Percentiles rank a stretch among this genome's conserved stretches.
These are phyloP conservation scores for Microthyrium microscopicum DNA, from an alignment of 2,329 filamentous ascomycete species.

Conservation along the genomic window DNA sequence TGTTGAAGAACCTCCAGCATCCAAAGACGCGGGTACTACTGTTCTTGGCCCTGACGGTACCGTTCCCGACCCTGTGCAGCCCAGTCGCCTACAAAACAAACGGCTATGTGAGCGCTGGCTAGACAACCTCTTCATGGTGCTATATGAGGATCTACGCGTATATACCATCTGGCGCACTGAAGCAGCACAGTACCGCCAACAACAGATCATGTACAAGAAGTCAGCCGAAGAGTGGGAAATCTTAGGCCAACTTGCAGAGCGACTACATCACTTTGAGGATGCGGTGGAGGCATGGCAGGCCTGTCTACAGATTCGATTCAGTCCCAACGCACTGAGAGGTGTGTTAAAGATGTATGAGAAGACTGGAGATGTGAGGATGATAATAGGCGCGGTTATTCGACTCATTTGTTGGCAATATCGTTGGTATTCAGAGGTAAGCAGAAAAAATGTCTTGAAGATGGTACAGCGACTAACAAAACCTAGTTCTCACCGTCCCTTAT, in stretches of 20 bases:
- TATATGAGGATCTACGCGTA: constrained; percentile 93
- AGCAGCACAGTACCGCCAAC: constrained; percentile 85
- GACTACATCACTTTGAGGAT: constrained; percentile 82
- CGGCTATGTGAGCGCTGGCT: constrained; percentile 94
- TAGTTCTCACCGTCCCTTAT: constrained; percentile 84
- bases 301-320: constrained; percentile 77
- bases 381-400: constrained; percentile 70
- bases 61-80: constrained; percentile 49
- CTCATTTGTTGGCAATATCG: constrained; percentile 96
- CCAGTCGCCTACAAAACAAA: constrained; percentile 92
- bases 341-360: constrained; percentile 67
- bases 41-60: constrained; percentile 49
- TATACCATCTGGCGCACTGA: constrained; percentile 99
- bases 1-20: constrained; percentile 37
- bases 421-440: constrained; percentile 82
- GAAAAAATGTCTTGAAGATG: background rate
- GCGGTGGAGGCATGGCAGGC: constrained; percentile 84
- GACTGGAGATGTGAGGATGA: constrained; percentile 62
- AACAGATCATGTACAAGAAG: constrained; percentile 92
- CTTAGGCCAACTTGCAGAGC: constrained; percentile 77
- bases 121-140: constrained; percentile 96
- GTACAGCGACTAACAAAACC: constrained; percentile 10
- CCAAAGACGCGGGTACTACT: constrained; percentile 60
- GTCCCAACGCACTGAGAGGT: constrained; percentile 77
- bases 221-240: constrained; percentile 98